Evolutionary conservation across 2,329 filamentous ascomycete genomes (phyloP).

Genomic region (Pseudomassariella vexata): DNA sequence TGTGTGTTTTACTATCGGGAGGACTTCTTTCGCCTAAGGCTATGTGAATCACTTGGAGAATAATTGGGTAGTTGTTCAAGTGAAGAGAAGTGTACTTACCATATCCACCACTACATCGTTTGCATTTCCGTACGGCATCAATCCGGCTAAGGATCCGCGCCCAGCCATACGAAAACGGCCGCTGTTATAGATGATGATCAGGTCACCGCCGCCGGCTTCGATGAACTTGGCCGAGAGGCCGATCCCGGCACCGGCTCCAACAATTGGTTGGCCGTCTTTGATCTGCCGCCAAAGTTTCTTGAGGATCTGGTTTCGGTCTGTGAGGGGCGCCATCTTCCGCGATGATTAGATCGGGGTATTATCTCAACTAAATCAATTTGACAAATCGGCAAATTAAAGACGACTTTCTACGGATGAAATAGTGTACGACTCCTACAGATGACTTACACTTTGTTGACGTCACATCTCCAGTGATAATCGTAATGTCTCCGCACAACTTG

Average conservation of each 20-base stretch:
- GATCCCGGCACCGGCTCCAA: constrained; percentile 66
- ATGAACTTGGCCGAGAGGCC: constrained; percentile 67
- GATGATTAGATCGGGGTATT: no score
- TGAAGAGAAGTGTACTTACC: constrained; percentile 30
- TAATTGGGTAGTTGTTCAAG: neutral
- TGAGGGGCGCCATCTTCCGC: no score
- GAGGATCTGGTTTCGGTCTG: no score
- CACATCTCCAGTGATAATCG: no score
- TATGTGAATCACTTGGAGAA: neutral
- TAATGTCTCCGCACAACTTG: no score
- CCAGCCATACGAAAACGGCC: constrained; percentile 71
- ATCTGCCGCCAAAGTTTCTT: no score
- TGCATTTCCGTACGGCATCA: constrained; percentile 68
- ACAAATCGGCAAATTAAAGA: no score
- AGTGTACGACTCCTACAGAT: no score
- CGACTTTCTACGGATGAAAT: no score
- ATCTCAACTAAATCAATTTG: no score
- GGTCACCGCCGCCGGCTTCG: constrained; percentile 60
- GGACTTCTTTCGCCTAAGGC: constrained; percentile 53
- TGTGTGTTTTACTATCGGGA: constrained; percentile 57
- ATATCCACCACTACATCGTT: constrained; percentile 67
- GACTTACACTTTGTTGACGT: no score
- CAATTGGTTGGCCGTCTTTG: constrained; percentile 53
- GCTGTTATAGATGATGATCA: constrained; percentile 69
- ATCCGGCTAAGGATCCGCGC: constrained; percentile 59